Percentiles rank a stretch among this genome's conserved stretches.
Evolutionary conservation across 371 early-diverging fungal species (phyloP).

Genomic region (Nematocida sp.): DNA sequence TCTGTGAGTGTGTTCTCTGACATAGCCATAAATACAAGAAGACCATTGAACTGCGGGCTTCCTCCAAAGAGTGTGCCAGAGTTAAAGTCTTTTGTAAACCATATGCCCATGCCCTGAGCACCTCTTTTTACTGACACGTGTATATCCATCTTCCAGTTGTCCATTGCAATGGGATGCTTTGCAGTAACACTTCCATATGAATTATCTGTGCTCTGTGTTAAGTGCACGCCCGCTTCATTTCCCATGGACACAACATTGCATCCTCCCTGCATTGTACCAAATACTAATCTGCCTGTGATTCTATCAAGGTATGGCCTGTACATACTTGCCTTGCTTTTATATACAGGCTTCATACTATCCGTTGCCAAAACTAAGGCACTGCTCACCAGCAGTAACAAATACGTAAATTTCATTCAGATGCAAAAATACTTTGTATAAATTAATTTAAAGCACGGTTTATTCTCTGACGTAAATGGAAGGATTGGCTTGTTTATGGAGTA

Average conservation of each 20-base stretch:
- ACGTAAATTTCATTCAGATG: neutral
- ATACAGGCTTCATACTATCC: neutral
- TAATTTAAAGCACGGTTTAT: constrained; percentile 30
- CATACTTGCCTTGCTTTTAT: constrained; percentile 27
- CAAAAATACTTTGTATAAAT: constrained; percentile 28
- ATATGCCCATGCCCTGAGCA: constrained; percentile 26
- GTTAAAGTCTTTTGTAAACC: constrained; percentile 10
- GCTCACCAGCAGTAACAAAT: neutral
- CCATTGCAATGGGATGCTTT: neutral
- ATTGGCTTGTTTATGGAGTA: constrained; percentile 8
- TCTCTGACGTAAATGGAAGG: no score
- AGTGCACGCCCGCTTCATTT: constrained; percentile 12
- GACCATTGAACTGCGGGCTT: neutral
- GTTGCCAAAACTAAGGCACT: no score
- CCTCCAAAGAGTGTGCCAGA: constrained; percentile 31
- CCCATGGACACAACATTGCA: constrained; percentile 23
- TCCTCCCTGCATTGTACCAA: constrained; percentile 16
- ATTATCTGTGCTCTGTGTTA: neutral
- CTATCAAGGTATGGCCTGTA: constrained; percentile 35
- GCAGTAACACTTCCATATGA: constrained; percentile 24
- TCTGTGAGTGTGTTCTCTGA: neutral
- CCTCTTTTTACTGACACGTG: neutral
- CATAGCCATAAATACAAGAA: constrained; percentile 8
- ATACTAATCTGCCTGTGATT: constrained; percentile 1
- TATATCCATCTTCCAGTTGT: constrained; percentile 29